Evolutionary conservation across 768 basidiomycete species (phyloP), one percentile per base, ranked within the genome.

Genomic region (Lactarius vividus): DNA sequence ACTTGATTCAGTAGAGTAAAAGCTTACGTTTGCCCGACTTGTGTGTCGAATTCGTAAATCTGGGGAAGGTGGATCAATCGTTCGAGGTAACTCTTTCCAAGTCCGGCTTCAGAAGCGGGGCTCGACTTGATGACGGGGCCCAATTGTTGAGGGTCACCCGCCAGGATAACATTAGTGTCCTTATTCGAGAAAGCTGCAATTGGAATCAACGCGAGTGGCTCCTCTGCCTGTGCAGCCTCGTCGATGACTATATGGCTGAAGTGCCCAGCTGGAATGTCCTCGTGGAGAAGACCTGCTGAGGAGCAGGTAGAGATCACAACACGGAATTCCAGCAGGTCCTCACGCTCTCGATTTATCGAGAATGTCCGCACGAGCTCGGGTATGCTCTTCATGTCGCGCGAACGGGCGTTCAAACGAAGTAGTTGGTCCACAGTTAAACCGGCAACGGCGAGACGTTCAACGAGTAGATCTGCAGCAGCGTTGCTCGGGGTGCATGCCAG

Each of bases 241-340:
- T 88, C 87, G 46, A 86, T 75, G 68, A 88, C 84, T 20, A 88
- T 83, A 67, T 87, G 84, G 0, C 74, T 81, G 69, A 83, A 88
- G 71, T 86, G 84, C 0, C 86, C 87, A 16, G 79, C 74, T 35
- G 74, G 72, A 28, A 86, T 44, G 0, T 85, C 85, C 10, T 86
- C 68, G 31, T 81, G 78, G 4, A 82, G 79, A 1, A 84, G 76
- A 5, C 79, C 79, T 0, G 80, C 86, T 0, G 84, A 82, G 11
- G 85, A 68, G 72, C 86, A 88, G 0, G 87, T 88, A 4, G 83
- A 76, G 0, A 88, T 81, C 26, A 88, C 77, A 10, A 87, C 83
- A 3, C 81, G 79, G 71, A 76, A 87, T 37, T 73, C 75, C n/a
- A 63, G 58, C 26, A 88, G 68, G 1, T 71, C 77, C 76, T 1